Conservation (phyloP, 176 grass and related monocot species). For the Triticum turgidum region DNA sequence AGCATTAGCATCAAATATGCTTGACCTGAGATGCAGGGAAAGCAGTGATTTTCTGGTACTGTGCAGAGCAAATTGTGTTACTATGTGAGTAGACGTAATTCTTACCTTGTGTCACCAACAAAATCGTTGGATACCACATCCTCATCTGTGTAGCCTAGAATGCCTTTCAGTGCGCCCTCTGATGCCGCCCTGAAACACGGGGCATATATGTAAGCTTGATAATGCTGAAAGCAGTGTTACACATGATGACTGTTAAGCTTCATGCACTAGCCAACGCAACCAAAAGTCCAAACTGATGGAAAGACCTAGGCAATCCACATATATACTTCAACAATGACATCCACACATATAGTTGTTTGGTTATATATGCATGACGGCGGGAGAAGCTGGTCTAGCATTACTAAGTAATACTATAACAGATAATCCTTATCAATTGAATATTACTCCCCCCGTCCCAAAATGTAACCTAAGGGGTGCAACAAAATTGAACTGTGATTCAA, state of each 20-base stretch:
- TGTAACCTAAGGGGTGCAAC: background rate
- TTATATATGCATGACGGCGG: too few species aligned
- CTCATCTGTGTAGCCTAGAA: conserved; percentile 95
- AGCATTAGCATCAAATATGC: conserved; percentile 98
- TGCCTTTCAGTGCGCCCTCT: conserved; percentile 83
- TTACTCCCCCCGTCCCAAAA: too few species aligned
- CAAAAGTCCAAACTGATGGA: too few species aligned
- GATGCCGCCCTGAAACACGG: conserved; percentile 66
- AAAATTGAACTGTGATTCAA: background rate
- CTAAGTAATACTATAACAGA: too few species aligned
- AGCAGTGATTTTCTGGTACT: background rate
- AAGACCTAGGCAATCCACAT: too few species aligned
- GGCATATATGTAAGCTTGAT: background rate
- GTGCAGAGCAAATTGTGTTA: background rate
- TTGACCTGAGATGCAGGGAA: conserved; percentile 59
- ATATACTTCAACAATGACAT: too few species aligned
- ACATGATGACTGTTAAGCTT: background rate
- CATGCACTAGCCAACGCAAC: too few species aligned
- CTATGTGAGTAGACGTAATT: background rate
- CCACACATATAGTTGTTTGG: too few species aligned
- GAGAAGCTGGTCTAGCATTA: too few species aligned
- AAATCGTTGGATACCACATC: conserved; percentile 98
- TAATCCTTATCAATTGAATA: background rate
- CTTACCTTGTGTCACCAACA: conserved; percentile 82
- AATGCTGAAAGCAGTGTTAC: background rate